Percentiles rank a stretch among this genome's conserved stretches.
Evolutionary conservation across 176 grass and related monocot species (phyloP).

Genomic region (Hordeum marinum): DNA sequence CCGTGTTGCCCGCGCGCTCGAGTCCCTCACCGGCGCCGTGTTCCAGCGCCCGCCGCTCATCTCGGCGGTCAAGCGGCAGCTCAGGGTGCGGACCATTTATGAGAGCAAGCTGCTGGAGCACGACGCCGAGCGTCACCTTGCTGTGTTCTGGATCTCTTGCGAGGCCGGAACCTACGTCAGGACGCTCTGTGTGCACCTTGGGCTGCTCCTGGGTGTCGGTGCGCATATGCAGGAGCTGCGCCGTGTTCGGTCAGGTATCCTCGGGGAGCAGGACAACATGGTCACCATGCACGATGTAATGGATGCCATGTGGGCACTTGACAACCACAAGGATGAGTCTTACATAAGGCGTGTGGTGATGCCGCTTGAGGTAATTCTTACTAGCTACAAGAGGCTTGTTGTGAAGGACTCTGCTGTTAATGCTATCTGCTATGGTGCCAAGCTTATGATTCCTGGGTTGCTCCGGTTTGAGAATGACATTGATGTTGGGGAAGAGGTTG

Average conservation of each 20-base stretch:
- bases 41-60: slow-evolving; percentile 97
- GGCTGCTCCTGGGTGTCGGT: slow-evolving; percentile 76
- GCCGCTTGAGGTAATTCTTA: slow-evolving; percentile 83
- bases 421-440: slow-evolving; percentile 95
- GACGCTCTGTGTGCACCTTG: slow-evolving; percentile 90
- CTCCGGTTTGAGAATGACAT: slow-evolving; percentile 93
- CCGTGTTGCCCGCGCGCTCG: slow-evolving; percentile 70
- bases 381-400: slow-evolving; percentile 95
- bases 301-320: slow-evolving; percentile 77
- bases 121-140: slow-evolving; percentile 67
- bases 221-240: slow-evolving; percentile 97
- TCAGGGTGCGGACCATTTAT: slow-evolving; percentile 90
- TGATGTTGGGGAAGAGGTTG: slow-evolving; percentile 84
- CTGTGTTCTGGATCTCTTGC: slow-evolving; percentile 94
- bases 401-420: slow-evolving; percentile 94
- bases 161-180: slow-evolving; percentile 91
- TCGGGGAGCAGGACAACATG: slow-evolving; percentile 95
- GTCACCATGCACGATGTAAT: slow-evolving; percentile 97
- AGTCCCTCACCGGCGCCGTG: slow-evolving; percentile 84
- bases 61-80: slow-evolving; percentile 93
- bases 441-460: slow-evolving; percentile 93
- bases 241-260: slow-evolving; percentile 73
- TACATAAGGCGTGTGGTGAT: slow-evolving; percentile 85
- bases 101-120: slow-evolving; percentile 97
- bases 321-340: slow-evolving; percentile 70